Conservation (phyloP, 371 early-diverging fungal species). For the Lichtheimia corymbifera region DNA sequence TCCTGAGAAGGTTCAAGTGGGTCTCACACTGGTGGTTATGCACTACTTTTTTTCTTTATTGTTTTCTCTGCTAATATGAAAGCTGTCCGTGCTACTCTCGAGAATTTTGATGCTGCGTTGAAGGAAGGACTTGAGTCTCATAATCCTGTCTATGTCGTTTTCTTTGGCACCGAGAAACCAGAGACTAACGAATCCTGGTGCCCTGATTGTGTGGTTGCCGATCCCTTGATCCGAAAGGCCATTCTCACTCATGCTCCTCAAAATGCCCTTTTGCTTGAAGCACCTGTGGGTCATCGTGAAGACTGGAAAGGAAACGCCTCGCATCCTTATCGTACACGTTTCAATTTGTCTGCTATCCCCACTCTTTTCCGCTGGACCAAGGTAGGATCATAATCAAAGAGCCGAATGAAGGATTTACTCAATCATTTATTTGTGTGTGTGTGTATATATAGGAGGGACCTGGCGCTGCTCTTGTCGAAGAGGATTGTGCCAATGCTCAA, state of each 20-base stretch:
- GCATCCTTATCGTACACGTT: conserved; percentile 46
- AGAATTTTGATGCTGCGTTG: conserved; percentile 36
- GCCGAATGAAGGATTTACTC: not conserved
- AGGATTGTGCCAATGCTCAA: conserved; percentile 46
- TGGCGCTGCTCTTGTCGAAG: conserved; percentile 46
- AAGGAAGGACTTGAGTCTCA: conserved; percentile 27
- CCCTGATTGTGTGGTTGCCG: conserved; percentile 61
- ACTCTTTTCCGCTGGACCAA: conserved; percentile 58
- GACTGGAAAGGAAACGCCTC: conserved; percentile 58
- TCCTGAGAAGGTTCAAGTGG: no score
- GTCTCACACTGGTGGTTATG: no score
- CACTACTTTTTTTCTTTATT: not conserved
- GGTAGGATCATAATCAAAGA: conserved; percentile 31
- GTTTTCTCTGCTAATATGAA: conserved; percentile 15
- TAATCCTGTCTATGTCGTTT: conserved; percentile 42
- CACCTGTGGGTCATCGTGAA: conserved; percentile 51
- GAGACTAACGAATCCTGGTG: conserved; percentile 63
- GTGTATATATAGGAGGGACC: conserved; percentile 32
- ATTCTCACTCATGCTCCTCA: conserved; percentile 30
- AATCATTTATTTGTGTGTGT: not conserved
- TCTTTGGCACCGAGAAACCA: conserved; percentile 42
- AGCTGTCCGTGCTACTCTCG: conserved; percentile 23
- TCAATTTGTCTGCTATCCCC: conserved; percentile 52
- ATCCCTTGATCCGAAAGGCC: conserved; percentile 51
- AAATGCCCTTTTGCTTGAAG: conserved; percentile 49